Evolutionary conservation across 805 yeast genomes (phyloP).

Genomic region (Dipodascopsis uninucleata): DNA sequence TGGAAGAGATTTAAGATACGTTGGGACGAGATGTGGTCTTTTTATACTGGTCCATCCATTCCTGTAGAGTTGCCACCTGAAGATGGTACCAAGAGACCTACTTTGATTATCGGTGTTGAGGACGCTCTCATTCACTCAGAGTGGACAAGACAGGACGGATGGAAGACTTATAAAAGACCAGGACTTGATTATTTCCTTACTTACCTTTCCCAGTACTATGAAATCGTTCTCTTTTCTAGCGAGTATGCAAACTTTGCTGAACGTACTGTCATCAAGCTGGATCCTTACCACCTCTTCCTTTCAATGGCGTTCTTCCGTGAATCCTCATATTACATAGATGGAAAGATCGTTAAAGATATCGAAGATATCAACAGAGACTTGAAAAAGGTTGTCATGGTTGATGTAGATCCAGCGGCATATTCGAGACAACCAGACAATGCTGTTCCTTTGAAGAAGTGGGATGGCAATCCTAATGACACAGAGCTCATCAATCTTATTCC

Average conservation of each 20-base stretch:
- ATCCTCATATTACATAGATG: conserved; percentile 85
- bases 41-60: conserved; percentile 89
- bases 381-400: conserved; percentile 73
- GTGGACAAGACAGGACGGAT: conserved; percentile 88
- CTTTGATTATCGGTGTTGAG: conserved; percentile 83
- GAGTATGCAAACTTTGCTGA: conserved; percentile 84
- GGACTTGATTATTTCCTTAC: conserved; percentile 96
- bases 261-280: conserved; percentile 78
- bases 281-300: conserved; percentile 86
- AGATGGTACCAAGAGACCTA: conserved; percentile 89
- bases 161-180: conserved; percentile 99
- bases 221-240: conserved; percentile 84
- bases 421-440: conserved; percentile 91
- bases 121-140: conserved; percentile 86
- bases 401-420: conserved; percentile 67
- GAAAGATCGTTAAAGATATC: conserved; percentile 84
- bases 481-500: conserved; percentile 77
- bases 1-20: conserved; percentile 69
- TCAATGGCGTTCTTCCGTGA: conserved; percentile 86
- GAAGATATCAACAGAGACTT: conserved; percentile 87
- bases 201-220: conserved; percentile 91
- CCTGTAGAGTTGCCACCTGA: conserved; percentile 81
- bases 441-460: conserved; percentile 81
- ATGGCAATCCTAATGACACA: conserved; percentile 76
- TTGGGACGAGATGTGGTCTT: conserved; percentile 67